These are phyloP conservation scores for Solanum pinnatisectum DNA, from an alignment of 257 asterid species.

Conservation along the genomic window DNA sequence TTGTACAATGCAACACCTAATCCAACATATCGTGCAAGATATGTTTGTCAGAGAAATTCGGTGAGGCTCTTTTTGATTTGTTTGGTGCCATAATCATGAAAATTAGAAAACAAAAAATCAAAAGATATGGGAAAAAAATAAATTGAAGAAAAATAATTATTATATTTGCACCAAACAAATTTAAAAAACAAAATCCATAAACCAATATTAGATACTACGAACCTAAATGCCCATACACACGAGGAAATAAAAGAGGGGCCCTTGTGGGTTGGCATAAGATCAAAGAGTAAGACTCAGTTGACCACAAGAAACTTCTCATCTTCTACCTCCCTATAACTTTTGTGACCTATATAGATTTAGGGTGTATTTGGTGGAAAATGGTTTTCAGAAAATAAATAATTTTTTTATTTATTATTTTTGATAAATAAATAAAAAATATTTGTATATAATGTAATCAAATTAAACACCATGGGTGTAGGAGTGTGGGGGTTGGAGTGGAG, in stretches of 20 bases:
- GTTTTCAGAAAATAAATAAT: neutral
- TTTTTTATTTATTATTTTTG: neutral
- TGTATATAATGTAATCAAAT: neutral
- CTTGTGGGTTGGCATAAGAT: neutral
- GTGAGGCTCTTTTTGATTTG: neutral
- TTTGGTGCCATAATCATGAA: neutral
- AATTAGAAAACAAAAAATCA: neutral
- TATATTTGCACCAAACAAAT: neutral
- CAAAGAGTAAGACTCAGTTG: neutral
- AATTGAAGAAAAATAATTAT: no score
- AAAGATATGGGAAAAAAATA: neutral
- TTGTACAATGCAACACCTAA: neutral
- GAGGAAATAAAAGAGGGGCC: neutral
- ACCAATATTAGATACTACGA: neutral
- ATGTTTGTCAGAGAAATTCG: neutral
- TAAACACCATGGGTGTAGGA: neutral
- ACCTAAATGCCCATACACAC: neutral
- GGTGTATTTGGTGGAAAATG: neutral
- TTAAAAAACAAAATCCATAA: neutral
- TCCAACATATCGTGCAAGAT: neutral
- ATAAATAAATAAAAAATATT: neutral
- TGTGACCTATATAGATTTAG: neutral
- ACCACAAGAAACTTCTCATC: neutral
- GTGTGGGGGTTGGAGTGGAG: neutral
- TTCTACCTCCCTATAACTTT: neutral